Base-by-base conservation (phyloP, 2,329 filamentous ascomycete genomes). In the Colletotrichum chrysophilum region DNA sequence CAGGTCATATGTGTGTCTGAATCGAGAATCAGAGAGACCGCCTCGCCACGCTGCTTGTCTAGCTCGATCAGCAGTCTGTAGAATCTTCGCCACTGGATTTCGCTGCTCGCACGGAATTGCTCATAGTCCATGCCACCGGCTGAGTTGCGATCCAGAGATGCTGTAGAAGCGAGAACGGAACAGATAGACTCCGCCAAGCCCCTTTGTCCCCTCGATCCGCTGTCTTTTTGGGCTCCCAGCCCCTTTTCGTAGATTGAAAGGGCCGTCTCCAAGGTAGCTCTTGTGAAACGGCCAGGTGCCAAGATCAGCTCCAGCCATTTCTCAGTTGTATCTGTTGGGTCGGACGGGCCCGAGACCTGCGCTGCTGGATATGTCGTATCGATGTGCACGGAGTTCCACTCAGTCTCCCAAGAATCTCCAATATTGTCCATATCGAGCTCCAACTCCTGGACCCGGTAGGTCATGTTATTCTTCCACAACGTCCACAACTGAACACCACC, bases 241-340 rank as follows among this genome's bases (percentile, higher is more conserved):
- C 89, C 94, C 78, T 93, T 92, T 82, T 95, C 93, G 80, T 97
- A 98, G 73, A 98, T 94, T 30, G 91, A 88, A 38, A 98, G 87
- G 2, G 96, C 95, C 18, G 95, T 95, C 82, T 98, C 95, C 16
- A 99, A 88, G 0, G 95, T 96, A 9, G 94, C 89, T 38, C 89
- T 90, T 1, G 94, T 94, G 81, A 97, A 98, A 70, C 94, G 92
- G 18, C 95, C 95, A 2, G 97, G 96, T 75, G 92, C 93, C 79
- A 98, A 90, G 74, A 99, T 92, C 78, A 94, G 94, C 32, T 94
- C 89, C 10, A 98, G 87, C 97, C 97, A 99, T 82, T 94, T 94
- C 80, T 98, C 95, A 1, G 93, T 93, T 8, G 92, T 88, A 83
- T 96, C 93, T 34, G 91, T 89, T 38, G 93, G 86, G 80, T 95